These are phyloP conservation scores for Blakeslea trispora DNA, from an alignment of 371 early-diverging fungal species.

Conservation along the genomic window DNA sequence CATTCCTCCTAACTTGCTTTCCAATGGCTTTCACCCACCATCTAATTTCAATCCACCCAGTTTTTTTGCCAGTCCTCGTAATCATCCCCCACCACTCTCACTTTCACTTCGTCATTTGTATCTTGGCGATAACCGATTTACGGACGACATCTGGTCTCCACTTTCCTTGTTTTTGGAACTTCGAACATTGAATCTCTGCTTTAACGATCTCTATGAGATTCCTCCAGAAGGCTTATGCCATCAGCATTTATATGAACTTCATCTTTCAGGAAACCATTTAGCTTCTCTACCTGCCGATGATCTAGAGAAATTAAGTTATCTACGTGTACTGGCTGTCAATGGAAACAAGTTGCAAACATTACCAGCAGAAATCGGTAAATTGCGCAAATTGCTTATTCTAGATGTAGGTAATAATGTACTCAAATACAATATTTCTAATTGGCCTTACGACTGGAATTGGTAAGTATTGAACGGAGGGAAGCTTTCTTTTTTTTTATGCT, in stretches of 20 bases:
- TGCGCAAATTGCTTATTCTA: constrained; percentile 69
- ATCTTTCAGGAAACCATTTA: constrained; percentile 85
- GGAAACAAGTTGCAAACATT: constrained; percentile 88
- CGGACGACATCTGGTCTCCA: constrained; percentile 80
- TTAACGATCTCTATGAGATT: constrained; percentile 82
- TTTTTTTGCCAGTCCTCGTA: constrained; percentile 51
- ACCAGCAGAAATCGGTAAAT: constrained; percentile 88
- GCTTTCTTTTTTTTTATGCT: too few relatives aligned
- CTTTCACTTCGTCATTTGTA: constrained; percentile 63
- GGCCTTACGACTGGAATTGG: constrained; percentile 97
- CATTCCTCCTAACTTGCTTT: constrained; percentile 1
- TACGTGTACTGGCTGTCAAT: constrained; percentile 81
- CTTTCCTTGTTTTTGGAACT: constrained; percentile 74
- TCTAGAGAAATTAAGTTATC: constrained; percentile 68
- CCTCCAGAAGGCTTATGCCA: constrained; percentile 56
- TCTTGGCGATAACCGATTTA: constrained; percentile 81
- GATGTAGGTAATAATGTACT: constrained; percentile 89
- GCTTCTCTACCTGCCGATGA: constrained; percentile 88
- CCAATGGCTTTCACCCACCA: constrained; percentile 19
- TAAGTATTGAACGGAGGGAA: too few relatives aligned
- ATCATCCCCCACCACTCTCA: constrained; percentile 65
- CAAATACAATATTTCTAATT: constrained; percentile 92
- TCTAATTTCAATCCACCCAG: constrained; percentile 51
- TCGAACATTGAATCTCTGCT: constrained; percentile 75
- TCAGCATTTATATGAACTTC: constrained; percentile 68